A percentile compares a stretch with the other conserved stretches of the same genome.
Evolutionary conservation across 768 basidiomycete genomes (phyloP).

Genomic region (Stropharia rugosoannulata): DNA sequence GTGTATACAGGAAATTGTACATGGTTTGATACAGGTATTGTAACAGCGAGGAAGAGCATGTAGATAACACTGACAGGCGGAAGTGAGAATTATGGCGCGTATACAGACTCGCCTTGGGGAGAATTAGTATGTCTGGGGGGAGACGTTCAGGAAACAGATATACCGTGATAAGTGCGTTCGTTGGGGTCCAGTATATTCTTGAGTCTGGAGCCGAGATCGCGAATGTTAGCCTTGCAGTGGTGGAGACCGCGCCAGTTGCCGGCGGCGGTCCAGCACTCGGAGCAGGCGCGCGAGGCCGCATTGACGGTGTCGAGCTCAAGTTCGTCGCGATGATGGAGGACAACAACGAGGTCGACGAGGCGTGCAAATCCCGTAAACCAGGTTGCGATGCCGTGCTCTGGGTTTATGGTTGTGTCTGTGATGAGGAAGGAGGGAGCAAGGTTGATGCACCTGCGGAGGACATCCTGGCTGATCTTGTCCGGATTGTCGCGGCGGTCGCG

Average conservation of each 20-base stretch:
- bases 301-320: slow-evolving; percentile 78
- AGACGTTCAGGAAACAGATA: not conserved
- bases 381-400: slow-evolving; percentile 50
- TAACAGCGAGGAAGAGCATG: not conserved
- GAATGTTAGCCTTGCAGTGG: slow-evolving; percentile 61
- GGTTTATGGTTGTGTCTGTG: slow-evolving; percentile 68
- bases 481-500: slow-evolving; percentile 18
- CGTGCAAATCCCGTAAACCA: slow-evolving; percentile 71
- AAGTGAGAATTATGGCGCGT: slow-evolving; percentile 29
- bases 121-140: slow-evolving; percentile 6
- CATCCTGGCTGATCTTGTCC: slow-evolving; percentile 54
- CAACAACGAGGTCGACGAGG: slow-evolving; percentile 71
- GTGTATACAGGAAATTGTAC: not conserved
- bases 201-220: slow-evolving; percentile 59
- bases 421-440: slow-evolving; percentile 80
- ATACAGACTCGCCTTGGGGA: slow-evolving; percentile 33
- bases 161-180: slow-evolving; percentile 47
- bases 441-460: slow-evolving; percentile 62
- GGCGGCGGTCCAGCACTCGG: slow-evolving; percentile 78
- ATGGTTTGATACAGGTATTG: not conserved
- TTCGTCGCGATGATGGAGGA: slow-evolving; percentile 64
- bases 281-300: slow-evolving; percentile 67
- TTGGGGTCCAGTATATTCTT: slow-evolving; percentile 57
- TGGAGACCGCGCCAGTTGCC: slow-evolving; percentile 69
- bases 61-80: not conserved